A percentile compares a stretch with the other conserved stretches of the same genome.
Conservation (phyloP, 2,329 filamentous ascomycete species). For the Beauveria medogensis region DNA sequence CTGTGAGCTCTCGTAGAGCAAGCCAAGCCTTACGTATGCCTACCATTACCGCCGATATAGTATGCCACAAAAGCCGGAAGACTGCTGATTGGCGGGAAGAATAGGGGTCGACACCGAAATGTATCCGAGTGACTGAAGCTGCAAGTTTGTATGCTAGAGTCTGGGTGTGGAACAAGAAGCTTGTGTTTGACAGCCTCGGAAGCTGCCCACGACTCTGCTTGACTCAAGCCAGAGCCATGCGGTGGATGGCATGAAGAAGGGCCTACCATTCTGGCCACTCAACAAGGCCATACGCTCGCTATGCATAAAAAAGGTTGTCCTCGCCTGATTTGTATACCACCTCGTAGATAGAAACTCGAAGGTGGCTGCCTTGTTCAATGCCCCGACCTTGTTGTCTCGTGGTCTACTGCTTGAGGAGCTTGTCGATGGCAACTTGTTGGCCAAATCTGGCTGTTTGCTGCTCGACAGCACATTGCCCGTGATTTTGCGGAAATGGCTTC, state of each 20-base stretch:
- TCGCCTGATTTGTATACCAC: neutral
- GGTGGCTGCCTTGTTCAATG: neutral
- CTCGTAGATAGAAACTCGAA: neutral
- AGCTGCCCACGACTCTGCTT: neutral
- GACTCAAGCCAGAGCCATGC: neutral
- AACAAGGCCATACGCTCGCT: neutral
- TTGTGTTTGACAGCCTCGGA: neutral
- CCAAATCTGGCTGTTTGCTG: neutral
- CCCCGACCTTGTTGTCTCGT: neutral
- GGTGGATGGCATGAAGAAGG: neutral
- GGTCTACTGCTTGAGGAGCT: neutral
- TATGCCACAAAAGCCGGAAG: neutral
- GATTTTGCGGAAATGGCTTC: neutral
- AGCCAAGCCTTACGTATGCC: neutral
- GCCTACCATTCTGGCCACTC: neutral
- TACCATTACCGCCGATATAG: neutral
- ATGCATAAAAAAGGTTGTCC: neutral
- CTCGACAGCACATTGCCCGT: neutral
- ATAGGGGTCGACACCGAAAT: neutral
- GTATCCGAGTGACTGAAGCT: neutral
- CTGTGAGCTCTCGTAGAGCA: constrained; percentile 8
- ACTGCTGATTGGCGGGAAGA: neutral
- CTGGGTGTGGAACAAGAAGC: neutral
- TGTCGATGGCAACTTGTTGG: constrained; percentile 1
- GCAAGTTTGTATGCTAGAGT: neutral